Evolutionary conservation across 129 eudicot genomes (phyloP), one percentile per base, ranked within the genome.

Genomic region (Sambucus nigra): DNA sequence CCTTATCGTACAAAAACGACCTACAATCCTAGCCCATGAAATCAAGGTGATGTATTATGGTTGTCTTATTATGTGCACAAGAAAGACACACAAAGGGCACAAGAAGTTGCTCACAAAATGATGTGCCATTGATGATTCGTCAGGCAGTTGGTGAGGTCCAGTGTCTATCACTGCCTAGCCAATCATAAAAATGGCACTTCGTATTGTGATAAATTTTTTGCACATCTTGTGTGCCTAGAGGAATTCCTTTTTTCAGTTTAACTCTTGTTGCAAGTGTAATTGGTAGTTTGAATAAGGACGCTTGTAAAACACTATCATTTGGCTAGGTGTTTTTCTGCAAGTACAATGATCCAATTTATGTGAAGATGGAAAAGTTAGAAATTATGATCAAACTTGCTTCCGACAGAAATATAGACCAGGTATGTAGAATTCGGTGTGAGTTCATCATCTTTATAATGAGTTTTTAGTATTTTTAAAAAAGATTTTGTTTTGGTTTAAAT

Each of bases 371-470:
- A 63, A 91, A 91, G 80, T 68, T 91, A 47, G 99, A 91, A 73
- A 91, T 91, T 68, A 91, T 91, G 99, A 91, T 91, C 57, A 91
- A 91, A 71, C 94, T 91, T 67, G 99, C 99, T 65, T 91, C 99
- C 21, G 99, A 91, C 81, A 65, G 99, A 57, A 91, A 91, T 64
- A 82, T 91, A 19, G 99, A 91, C 62, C 99, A 91, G 85, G 99
- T 82, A 53, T 40, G 52, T 70, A 22, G 18, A 51, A 23, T 50
- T 49, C 59, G 51, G 18, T 54, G 32, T n/a, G 55, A 55, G 51
- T 51, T 51, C 9, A 27, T 55, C 51, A 4, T 65, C 14, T 31
- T 25, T 19, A 5, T 17, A n/a, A n/a, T n/a, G n/a, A n/a, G n/a
- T n/a, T n/a, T n/a, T n/a, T n/a, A 15, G 12, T 1, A 19, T 51